These are phyloP conservation scores for Fusarium palustre DNA, from an alignment of 2,329 filamentous ascomycete species.

Conservation along the genomic window DNA sequence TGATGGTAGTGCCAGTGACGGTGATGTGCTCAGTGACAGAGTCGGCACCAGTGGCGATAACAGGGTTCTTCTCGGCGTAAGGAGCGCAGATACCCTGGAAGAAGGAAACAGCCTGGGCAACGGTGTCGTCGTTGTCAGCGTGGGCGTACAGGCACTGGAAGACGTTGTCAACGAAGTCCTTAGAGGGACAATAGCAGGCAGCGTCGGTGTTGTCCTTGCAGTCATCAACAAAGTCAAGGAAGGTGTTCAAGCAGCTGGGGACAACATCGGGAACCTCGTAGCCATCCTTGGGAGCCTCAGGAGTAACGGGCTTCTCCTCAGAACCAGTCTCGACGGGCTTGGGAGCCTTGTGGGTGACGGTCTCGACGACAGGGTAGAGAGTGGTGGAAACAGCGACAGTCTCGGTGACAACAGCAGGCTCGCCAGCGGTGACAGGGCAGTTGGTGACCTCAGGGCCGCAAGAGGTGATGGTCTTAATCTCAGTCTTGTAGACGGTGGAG, in stretches of 20 bases:
- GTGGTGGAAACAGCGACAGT: conserved; percentile 43
- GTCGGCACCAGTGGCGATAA: conserved; percentile 80
- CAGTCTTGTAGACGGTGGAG: conserved; percentile 29
- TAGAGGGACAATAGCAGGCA: conserved; percentile 87
- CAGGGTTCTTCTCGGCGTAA: conserved; percentile 82
- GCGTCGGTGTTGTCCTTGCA: conserved; percentile 88
- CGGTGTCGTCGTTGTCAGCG: conserved; percentile 73
- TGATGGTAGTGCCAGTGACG: conserved; percentile 63
- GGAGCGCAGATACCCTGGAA: conserved; percentile 91
- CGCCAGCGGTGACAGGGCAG: conserved; percentile 58
- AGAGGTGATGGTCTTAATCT: conserved; percentile 37
- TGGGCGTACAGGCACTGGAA: conserved; percentile 85
- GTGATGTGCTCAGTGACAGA: conserved; percentile 71
- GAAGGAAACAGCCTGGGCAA: conserved; percentile 80
- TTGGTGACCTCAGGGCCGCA: conserved; percentile 54
- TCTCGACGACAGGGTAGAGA: conserved; percentile 45
- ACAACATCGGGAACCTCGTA: conserved; percentile 71
- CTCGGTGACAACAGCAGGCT: conserved; percentile 42
- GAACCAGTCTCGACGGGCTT: conserved; percentile 40
- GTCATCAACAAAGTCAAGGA: conserved; percentile 73
- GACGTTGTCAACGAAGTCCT: conserved; percentile 80
- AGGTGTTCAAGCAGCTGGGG: conserved; percentile 92
- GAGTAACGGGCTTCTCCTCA: conserved; percentile 43
- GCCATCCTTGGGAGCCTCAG: conserved; percentile 51
- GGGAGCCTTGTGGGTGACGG: conserved; percentile 35